These are phyloP conservation scores for Chaetomium sp. DNA, from an alignment of 2,329 filamentous ascomycete species.

Conservation along the genomic window DNA sequence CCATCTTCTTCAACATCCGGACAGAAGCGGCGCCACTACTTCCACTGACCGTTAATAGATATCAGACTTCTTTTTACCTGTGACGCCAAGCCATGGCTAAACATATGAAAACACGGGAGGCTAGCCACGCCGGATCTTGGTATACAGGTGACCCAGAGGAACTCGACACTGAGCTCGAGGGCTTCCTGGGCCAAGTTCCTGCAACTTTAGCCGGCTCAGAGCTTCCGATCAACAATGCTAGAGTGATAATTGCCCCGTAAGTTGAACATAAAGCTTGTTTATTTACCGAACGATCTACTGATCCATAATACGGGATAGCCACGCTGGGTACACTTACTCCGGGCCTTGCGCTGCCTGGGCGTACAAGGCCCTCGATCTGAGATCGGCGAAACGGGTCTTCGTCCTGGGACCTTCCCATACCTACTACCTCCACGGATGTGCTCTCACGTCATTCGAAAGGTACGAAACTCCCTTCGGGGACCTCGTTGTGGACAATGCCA, in stretches of 20 bases:
- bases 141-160: slow-evolving; percentile 64
- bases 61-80: not conserved
- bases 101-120: slow-evolving; percentile 47
- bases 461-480: slow-evolving; percentile 77
- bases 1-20: not conserved
- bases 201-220: slow-evolving; percentile 58
- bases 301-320: slow-evolving; percentile 53
- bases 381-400: slow-evolving; percentile 82
- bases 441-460: slow-evolving; percentile 69
- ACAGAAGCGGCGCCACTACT: not conserved
- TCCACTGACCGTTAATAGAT: not conserved
- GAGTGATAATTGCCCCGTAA: slow-evolving; percentile 92
- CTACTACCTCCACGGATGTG: slow-evolving; percentile 74
- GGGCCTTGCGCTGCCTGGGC: slow-evolving; percentile 92
- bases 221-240: slow-evolving; percentile 72
- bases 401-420: slow-evolving; percentile 92
- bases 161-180: slow-evolving; percentile 71
- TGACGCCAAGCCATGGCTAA: not conserved
- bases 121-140: slow-evolving; percentile 86
- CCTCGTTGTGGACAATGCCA: slow-evolving; percentile 63
- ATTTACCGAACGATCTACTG: slow-evolving; percentile 25
- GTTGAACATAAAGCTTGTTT: slow-evolving; percentile 39
- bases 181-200: slow-evolving; percentile 73
- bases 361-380: slow-evolving; percentile 85
- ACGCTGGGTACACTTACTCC: slow-evolving; percentile 92